Evolutionary conservation across 768 basidiomycete species (phyloP).

Genomic region (Crucibulum laeve): DNA sequence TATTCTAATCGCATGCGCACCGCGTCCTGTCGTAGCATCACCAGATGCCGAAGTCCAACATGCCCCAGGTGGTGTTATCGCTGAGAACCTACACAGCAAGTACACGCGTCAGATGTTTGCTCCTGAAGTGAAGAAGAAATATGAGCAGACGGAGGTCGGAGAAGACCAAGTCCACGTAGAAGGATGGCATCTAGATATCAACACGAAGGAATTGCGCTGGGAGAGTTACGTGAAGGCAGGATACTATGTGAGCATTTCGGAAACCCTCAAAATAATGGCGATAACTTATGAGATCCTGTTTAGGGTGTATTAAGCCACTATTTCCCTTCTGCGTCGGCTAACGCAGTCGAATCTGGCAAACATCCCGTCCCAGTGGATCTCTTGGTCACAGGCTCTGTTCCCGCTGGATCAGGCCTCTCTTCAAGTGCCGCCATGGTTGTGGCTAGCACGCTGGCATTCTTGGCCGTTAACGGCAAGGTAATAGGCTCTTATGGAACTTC

Average conservation of each 20-base stretch:
- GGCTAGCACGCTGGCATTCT: slow-evolving; percentile 75
- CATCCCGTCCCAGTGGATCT: slow-evolving; percentile 63
- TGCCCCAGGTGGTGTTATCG: slow-evolving; percentile 50
- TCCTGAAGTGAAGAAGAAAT: slow-evolving; percentile 34
- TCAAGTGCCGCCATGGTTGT: slow-evolving; percentile 92
- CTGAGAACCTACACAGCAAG: slow-evolving; percentile 57
- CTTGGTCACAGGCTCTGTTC: slow-evolving; percentile 78
- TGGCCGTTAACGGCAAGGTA: slow-evolving; percentile 72
- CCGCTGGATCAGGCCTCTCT: slow-evolving; percentile 82
- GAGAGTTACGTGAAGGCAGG: slow-evolving; percentile 88
- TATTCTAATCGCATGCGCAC: slow-evolving; percentile 73
- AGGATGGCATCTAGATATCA: slow-evolving; percentile 73
- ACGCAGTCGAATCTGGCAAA: slow-evolving; percentile 3
- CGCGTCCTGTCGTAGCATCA: slow-evolving; percentile 23
- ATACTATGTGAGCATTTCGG: slow-evolving; percentile 57
- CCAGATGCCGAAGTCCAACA: slow-evolving; percentile 21
- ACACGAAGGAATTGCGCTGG: slow-evolving; percentile 69
- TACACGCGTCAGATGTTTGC: slow-evolving; percentile 59
- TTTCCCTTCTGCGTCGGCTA: slow-evolving; percentile 29
- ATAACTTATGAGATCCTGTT: not conserved
- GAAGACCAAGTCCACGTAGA: slow-evolving; percentile 39
- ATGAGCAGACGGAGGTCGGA: slow-evolving; percentile 17
- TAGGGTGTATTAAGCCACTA: slow-evolving; percentile 68
- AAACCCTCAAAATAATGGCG: not conserved
- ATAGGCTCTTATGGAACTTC: not conserved